Conservation (phyloP, 2,329 filamentous ascomycete species). For the Geosmithia morbida region DNA sequence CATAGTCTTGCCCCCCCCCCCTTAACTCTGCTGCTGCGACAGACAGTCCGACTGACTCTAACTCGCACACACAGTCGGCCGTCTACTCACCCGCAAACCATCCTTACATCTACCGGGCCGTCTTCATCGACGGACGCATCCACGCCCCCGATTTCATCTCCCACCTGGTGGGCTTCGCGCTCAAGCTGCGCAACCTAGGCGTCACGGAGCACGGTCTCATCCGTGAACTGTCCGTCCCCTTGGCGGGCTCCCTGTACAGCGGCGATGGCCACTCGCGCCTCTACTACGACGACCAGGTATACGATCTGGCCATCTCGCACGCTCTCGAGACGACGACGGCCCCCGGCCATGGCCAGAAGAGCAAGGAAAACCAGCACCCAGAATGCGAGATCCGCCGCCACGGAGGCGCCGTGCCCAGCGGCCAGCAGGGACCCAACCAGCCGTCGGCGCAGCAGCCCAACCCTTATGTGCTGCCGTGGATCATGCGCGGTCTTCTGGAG, state of each 20-base stretch:
- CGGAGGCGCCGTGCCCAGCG: slow-evolving; percentile 9
- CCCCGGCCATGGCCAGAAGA: background rate
- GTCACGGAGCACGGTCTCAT: slow-evolving; percentile 88
- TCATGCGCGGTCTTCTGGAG: slow-evolving; percentile 84
- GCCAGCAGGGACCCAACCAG: background rate
- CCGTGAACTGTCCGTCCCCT: slow-evolving; percentile 71
- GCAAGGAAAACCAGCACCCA: slow-evolving; percentile 4
- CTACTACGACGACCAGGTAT: slow-evolving; percentile 80
- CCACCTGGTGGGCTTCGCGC: slow-evolving; percentile 79
- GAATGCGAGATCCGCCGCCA: slow-evolving; percentile 6
- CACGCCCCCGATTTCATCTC: slow-evolving; percentile 91
- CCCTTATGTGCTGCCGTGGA: slow-evolving; percentile 87
- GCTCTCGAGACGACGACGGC: slow-evolving; percentile 48
- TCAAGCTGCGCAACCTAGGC: slow-evolving; percentile 88
- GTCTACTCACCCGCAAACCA: slow-evolving; percentile 76
- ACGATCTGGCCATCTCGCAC: slow-evolving; percentile 62
- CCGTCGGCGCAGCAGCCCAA: slow-evolving; percentile 38
- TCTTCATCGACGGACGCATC: slow-evolving; percentile 85
- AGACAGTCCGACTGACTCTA: background rate
- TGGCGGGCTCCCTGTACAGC: slow-evolving; percentile 81
- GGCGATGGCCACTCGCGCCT: slow-evolving; percentile 89
- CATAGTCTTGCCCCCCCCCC: no score
- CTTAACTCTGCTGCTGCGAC: background rate
- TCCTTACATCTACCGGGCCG: slow-evolving; percentile 88
- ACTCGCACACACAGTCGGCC: slow-evolving; percentile 44